Percentiles rank a stretch among this genome's conserved stretches.
Evolutionary conservation across 2,329 filamentous ascomycete genomes (phyloP).

Genomic region (Xylaria sp.): DNA sequence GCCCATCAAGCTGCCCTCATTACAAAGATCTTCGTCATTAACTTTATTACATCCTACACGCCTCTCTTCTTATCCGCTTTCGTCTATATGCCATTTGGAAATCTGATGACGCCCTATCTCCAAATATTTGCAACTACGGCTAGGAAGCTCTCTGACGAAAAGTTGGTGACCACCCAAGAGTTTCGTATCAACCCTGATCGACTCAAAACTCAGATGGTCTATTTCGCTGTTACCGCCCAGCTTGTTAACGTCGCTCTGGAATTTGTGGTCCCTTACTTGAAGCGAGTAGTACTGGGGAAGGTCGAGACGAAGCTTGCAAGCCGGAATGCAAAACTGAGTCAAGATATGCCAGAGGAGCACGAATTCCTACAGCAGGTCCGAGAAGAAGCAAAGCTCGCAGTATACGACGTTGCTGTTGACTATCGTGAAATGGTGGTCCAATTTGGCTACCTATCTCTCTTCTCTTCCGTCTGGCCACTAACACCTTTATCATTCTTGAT

Average conservation of each 20-base stretch:
- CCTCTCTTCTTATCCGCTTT: slow-evolving; percentile 93
- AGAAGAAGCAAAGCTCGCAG: slow-evolving; percentile 81
- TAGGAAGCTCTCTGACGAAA: slow-evolving; percentile 79
- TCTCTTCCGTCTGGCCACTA: slow-evolving; percentile 95
- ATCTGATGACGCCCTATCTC: slow-evolving; percentile 84
- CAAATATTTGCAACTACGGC: slow-evolving; percentile 82
- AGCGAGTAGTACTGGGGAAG: slow-evolving; percentile 82
- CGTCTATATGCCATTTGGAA: slow-evolving; percentile 92
- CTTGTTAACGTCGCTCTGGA: slow-evolving; percentile 89
- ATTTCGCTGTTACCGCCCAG: slow-evolving; percentile 94
- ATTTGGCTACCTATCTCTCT: slow-evolving; percentile 84
- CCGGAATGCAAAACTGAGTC: slow-evolving; percentile 62
- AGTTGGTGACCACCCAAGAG: slow-evolving; percentile 70
- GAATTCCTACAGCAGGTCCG: slow-evolving; percentile 84
- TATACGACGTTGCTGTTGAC: slow-evolving; percentile 90
- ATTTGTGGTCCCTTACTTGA: slow-evolving; percentile 84
- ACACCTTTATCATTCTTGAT: slow-evolving; percentile 87
- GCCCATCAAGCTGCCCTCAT: slow-evolving; percentile 86
- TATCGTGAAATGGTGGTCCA: slow-evolving; percentile 95
- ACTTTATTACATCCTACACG: slow-evolving; percentile 96
- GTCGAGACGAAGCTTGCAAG: slow-evolving; percentile 70
- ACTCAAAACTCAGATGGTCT: slow-evolving; percentile 91
- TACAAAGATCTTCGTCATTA: slow-evolving; percentile 93
- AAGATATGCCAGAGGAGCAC: slow-evolving; percentile 81
- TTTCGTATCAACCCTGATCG: slow-evolving; percentile 87